Percentiles rank a stretch among this genome's conserved stretches.
Conservation (phyloP, 1,284 basidiomycete genomes). For the Bothia castanella region DNA sequence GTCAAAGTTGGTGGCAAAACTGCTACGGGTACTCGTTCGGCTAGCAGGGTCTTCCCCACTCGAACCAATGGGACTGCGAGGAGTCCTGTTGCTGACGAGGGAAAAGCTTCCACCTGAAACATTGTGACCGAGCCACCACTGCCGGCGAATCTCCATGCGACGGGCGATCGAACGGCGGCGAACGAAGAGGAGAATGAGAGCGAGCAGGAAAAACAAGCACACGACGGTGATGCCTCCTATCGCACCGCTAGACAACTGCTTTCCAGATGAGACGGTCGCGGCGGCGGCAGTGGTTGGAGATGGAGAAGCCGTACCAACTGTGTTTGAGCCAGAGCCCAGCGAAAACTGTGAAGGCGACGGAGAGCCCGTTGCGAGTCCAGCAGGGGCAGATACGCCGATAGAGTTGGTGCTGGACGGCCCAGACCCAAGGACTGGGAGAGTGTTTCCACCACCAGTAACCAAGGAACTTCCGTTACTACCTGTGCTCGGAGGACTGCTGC, state of each 20-base stretch:
- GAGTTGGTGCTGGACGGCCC: background rate
- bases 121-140: constrained; percentile 26
- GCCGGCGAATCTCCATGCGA: constrained; percentile 29
- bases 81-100: background rate
- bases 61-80: background rate
- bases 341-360: constrained; percentile 2
- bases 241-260: constrained; percentile 26
- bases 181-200: constrained; percentile 28
- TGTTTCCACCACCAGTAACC: background rate
- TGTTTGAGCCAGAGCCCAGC: background rate
- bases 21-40: constrained; percentile 37
- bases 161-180: constrained; percentile 34
- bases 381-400: constrained; percentile 1
- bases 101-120: constrained; percentile 3
- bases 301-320: background rate
- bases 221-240: constrained; percentile 31
- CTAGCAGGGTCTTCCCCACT: background rate
- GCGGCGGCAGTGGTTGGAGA: constrained; percentile 4
- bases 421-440: background rate
- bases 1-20: constrained; percentile 46
- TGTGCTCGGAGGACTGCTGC: background rate
- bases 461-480: background rate
- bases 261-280: constrained; percentile 7
- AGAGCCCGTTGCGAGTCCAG: background rate
- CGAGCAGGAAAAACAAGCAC: constrained; percentile 21